These are phyloP conservation scores for Excoecaria agallocha DNA, from an alignment of 345 rosid genomes.

Conservation along the genomic window DNA sequence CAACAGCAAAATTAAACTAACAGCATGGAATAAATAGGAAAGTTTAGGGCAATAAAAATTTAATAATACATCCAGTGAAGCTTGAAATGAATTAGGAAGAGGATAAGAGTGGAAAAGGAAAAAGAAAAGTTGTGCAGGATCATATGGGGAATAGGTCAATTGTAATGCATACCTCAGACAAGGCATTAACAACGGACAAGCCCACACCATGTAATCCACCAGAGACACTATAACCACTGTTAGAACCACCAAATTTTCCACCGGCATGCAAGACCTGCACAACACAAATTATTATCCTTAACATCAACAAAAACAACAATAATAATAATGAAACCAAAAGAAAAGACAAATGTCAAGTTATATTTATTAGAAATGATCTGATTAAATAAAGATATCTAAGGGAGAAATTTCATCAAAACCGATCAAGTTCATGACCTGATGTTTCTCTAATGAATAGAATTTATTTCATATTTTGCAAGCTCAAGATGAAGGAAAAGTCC, in stretches of 20 bases:
- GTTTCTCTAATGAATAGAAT: background rate
- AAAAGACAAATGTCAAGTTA: background rate
- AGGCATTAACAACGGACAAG: constrained; percentile 94
- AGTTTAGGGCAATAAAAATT: background rate
- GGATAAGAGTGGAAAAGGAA: background rate
- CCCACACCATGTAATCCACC: constrained; percentile 99
- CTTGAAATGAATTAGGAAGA: background rate
- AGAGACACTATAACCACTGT: constrained; percentile 94
- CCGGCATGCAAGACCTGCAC: constrained; percentile 95
- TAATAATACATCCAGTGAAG: background rate
- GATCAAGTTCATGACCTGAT: background rate
- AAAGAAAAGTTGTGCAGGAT: background rate
- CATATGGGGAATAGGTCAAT: background rate
- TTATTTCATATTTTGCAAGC: background rate
- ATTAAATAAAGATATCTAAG: background rate
- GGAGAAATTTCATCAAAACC: background rate
- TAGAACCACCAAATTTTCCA: constrained; percentile 95
- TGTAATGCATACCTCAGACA: constrained; percentile 72
- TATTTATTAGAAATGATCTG: background rate
- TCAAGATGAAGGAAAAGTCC: background rate
- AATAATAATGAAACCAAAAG: background rate
- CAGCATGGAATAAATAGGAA: background rate
- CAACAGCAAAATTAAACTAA: background rate
- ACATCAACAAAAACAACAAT: background rate
- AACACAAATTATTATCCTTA: constrained; percentile 8